These are phyloP conservation scores for Insectozyma bohioensis DNA, from an alignment of 1,139 yeast genomes.

Conservation along the genomic window DNA sequence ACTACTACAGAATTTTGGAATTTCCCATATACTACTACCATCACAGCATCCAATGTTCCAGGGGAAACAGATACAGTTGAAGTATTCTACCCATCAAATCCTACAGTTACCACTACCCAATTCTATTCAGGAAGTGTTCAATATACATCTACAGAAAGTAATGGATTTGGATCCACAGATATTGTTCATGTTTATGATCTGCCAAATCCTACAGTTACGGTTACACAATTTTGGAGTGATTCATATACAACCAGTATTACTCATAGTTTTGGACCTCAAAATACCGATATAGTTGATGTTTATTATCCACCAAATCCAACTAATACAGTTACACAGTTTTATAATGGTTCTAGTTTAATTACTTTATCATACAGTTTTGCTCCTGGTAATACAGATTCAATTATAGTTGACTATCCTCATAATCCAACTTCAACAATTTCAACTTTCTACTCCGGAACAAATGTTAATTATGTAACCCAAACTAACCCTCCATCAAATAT, in stretches of 20 bases:
- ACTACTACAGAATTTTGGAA: conserved; percentile 10
- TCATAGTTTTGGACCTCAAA: conserved; percentile 10
- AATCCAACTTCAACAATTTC: conserved; percentile 15
- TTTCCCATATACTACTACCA: conserved; percentile 1
- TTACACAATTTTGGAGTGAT: conserved; percentile 16
- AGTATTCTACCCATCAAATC: conserved; percentile 16
- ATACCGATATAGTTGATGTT: conserved; percentile 15
- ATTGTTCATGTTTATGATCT: conserved; percentile 22
- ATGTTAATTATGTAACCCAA: conserved; percentile 6
- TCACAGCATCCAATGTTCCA: conserved; percentile 11
- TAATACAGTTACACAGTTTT: conserved; percentile 12
- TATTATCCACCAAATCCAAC: conserved; percentile 15
- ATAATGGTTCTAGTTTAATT: conserved; percentile 11
- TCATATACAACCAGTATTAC: conserved; percentile 12
- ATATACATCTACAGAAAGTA: conserved; percentile 13
- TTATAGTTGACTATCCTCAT: conserved; percentile 20
- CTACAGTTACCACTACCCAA: conserved; percentile 13
- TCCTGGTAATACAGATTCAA: conserved; percentile 17
- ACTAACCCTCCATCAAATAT: conserved; percentile 10
- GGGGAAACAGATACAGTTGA: conserved; percentile 19
- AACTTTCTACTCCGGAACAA: conserved; percentile 10
- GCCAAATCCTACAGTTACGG: conserved; percentile 14
- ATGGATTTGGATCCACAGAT: conserved; percentile 14
- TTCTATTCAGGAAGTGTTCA: conserved; percentile 15
- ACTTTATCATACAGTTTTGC: conserved; percentile 10